Percentiles rank a stretch among this genome's conserved stretches.
Conservation (phyloP, 2,329 filamentous ascomycete species). For the Colletotrichum euphorbiae region DNA sequence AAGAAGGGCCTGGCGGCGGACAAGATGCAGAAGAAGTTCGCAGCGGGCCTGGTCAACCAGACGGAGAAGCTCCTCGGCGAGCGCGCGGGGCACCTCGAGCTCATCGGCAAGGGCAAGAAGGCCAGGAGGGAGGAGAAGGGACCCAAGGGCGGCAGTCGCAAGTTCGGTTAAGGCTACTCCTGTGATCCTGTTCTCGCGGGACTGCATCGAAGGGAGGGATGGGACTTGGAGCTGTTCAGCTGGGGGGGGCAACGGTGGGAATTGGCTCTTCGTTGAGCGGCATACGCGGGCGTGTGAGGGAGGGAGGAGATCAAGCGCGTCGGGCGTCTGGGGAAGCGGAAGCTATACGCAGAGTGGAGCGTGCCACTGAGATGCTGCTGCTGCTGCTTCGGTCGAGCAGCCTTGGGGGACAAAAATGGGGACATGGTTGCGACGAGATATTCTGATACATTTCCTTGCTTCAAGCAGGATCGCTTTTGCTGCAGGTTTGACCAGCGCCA, state of each 20-base stretch:
- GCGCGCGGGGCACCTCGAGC: conserved; percentile 69
- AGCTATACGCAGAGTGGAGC: too few species aligned
- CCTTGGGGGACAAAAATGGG: not conserved
- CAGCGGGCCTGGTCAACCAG: conserved; percentile 63
- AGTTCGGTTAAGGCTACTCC: conserved; percentile 63
- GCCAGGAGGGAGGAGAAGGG: conserved; percentile 52
- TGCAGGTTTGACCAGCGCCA: too few species aligned
- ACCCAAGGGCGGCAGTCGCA: conserved; percentile 62
- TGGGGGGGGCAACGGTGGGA: too few species aligned
- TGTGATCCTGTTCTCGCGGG: not conserved
- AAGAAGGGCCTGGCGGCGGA: conserved; percentile 58
- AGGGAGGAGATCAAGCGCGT: too few species aligned
- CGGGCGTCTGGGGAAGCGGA: too few species aligned
- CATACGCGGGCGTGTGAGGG: too few species aligned
- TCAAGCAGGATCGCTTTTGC: not conserved
- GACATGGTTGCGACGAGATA: conserved; percentile 25
- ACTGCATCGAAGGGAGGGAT: too few species aligned
- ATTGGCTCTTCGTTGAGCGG: too few species aligned
- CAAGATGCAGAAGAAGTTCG: conserved; percentile 66
- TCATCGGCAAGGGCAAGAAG: conserved; percentile 69
- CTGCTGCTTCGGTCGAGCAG: not conserved
- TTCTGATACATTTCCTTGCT: conserved; percentile 29
- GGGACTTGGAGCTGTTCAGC: not conserved
- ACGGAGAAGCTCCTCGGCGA: conserved; percentile 70
- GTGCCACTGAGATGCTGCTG: not conserved